These are phyloP conservation scores for Kodamaea sagamina DNA, from an alignment of 805 yeast species.

Conservation along the genomic window DNA sequence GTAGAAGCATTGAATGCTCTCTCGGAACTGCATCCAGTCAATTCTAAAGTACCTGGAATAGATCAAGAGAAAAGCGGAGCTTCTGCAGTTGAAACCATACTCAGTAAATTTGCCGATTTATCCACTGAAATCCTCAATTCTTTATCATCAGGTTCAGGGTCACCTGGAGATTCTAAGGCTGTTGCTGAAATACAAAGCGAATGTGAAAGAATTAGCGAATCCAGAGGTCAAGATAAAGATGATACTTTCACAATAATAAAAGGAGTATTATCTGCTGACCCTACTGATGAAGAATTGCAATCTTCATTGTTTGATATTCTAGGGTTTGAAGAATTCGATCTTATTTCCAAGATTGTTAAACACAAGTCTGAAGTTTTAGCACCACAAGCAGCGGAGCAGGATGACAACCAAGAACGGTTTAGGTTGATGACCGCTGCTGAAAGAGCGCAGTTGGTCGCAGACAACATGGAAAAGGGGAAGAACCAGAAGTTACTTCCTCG, in stretches of 20 bases:
- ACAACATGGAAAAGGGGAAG: slow-evolving; percentile 51
- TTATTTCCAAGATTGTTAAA: slow-evolving; percentile 64
- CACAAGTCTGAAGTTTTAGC: slow-evolving; percentile 31
- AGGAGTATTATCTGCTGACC: slow-evolving; percentile 33
- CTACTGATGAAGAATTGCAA: slow-evolving; percentile 63
- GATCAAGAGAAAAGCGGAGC: slow-evolving; percentile 36
- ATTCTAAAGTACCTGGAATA: slow-evolving; percentile 36
- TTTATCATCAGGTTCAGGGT: slow-evolving; percentile 16
- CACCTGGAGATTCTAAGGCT: slow-evolving; percentile 4
- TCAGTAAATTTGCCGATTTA: slow-evolving; percentile 42
- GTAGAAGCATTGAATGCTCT: slow-evolving; percentile 46
- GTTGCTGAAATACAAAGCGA: slow-evolving; percentile 28
- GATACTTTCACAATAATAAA: slow-evolving; percentile 33
- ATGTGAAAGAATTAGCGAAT: slow-evolving; percentile 35
- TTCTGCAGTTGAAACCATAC: slow-evolving; percentile 31
- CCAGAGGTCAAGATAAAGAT: slow-evolving; percentile 34
- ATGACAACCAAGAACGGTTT: slow-evolving; percentile 15
- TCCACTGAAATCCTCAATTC: slow-evolving; percentile 29
- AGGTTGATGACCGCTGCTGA: slow-evolving; percentile 54
- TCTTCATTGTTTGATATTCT: slow-evolving; percentile 73
- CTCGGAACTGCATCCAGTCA: slow-evolving; percentile 14
- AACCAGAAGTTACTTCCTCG: slow-evolving; percentile 52
- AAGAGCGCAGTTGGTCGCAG: slow-evolving; percentile 52
- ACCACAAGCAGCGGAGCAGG: slow-evolving; percentile 9
- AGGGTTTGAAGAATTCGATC: slow-evolving; percentile 84